phyloP scores from a whole-genome alignment of 805 yeast species.

The Diddensiella caesifluorescens region DNA sequence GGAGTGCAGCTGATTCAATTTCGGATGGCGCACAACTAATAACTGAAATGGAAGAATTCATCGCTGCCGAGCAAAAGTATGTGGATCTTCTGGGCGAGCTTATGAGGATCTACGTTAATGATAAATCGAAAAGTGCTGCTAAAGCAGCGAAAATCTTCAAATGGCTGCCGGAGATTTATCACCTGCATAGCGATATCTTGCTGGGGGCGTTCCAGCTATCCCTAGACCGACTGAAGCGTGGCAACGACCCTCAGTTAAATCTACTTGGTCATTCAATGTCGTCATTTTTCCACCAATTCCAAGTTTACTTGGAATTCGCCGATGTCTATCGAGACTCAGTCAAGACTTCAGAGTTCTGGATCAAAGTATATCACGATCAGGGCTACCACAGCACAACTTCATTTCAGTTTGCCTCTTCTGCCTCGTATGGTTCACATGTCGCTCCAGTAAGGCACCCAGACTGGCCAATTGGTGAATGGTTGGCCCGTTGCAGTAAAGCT shows the following conservation, averaged over 20 bases:
- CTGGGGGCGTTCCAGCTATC: slow-evolving; percentile 16
- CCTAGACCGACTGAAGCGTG: slow-evolving; percentile 11
- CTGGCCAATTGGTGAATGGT: slow-evolving; percentile 23
- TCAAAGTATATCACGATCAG: slow-evolving; percentile 6
- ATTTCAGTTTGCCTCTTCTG: neutral
- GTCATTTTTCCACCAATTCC: slow-evolving; percentile 8
- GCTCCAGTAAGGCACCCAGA: slow-evolving; percentile 14
- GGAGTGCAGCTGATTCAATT: neutral
- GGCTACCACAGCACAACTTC: neutral
- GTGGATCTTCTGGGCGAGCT: slow-evolving; percentile 14
- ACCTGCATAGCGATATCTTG: slow-evolving; percentile 18
- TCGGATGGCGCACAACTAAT: neutral
- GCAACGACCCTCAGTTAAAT: slow-evolving; percentile 11
- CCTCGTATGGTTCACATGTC: slow-evolving; percentile 11
- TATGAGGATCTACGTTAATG: slow-evolving; percentile 12
- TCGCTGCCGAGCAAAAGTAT: slow-evolving; percentile 4
- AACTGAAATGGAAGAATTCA: slow-evolving; percentile 2
- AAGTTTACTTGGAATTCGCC: slow-evolving; percentile 20
- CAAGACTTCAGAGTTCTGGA: slow-evolving; percentile 13
- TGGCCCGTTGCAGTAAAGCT: slow-evolving; percentile 9
- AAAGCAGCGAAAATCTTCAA: slow-evolving; percentile 17
- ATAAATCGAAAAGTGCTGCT: slow-evolving; percentile 12
- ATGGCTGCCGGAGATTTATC: slow-evolving; percentile 21
- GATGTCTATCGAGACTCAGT: slow-evolving; percentile 13
- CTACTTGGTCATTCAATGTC: slow-evolving; percentile 8